phyloP scores from a whole-genome alignment of 2,329 filamentous ascomycete genomes.

The Penicillium sp. region DNA sequence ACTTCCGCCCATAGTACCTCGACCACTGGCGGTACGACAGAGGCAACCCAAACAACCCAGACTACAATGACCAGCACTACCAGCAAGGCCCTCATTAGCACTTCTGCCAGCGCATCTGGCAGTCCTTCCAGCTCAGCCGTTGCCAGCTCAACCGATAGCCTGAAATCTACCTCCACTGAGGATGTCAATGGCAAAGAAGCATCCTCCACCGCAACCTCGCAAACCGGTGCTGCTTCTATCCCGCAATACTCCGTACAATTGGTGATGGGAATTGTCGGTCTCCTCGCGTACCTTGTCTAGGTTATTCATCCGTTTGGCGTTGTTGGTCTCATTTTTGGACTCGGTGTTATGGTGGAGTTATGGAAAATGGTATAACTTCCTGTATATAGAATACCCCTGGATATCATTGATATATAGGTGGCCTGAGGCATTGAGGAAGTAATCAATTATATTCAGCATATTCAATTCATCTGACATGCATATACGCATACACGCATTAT shows the following conservation, averaged over 20 bases:
- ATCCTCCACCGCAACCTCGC: constrained; percentile 10
- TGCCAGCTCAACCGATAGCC: constrained; percentile 16
- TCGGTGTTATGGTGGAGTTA: not conserved
- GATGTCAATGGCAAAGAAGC: constrained; percentile 15
- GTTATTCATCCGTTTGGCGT: constrained; percentile 5
- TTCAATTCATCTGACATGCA: not conserved
- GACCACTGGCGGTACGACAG: not conserved
- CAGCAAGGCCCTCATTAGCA: constrained; percentile 52
- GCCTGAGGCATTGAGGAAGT: constrained; percentile 16
- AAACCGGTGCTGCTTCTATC: constrained; percentile 26
- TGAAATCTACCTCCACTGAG: constrained; percentile 11
- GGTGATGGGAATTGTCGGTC: constrained; percentile 34
- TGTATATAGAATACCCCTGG: constrained; percentile 28
- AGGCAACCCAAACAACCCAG: constrained; percentile 12
- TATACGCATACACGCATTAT: too few species aligned
- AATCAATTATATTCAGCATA: not conserved
- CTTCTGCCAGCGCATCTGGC: constrained; percentile 16
- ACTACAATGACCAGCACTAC: constrained; percentile 56
- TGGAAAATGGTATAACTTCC: constrained; percentile 11
- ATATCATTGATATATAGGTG: constrained; percentile 17
- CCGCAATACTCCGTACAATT: constrained; percentile 34
- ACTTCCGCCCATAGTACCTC: constrained; percentile 2
- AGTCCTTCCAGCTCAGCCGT: constrained; percentile 25
- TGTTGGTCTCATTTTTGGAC: not conserved
- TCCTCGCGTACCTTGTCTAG: constrained; percentile 34